Percentiles rank a stretch among this genome's conserved stretches.
phyloP scores from a whole-genome alignment of 1,284 basidiomycete species.

The Porodaedalea pini region DNA sequence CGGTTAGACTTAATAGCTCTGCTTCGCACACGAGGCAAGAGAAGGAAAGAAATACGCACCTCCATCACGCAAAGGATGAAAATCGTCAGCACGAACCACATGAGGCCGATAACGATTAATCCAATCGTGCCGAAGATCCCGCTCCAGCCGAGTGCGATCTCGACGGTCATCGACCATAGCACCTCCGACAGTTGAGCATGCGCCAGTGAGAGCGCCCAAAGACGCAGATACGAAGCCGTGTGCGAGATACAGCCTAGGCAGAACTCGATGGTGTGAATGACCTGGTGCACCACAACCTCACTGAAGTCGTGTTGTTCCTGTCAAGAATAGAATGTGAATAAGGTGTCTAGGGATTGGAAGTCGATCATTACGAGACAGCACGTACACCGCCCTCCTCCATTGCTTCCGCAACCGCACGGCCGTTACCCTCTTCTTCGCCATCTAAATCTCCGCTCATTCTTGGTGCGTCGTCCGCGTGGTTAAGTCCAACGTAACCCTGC shows the following conservation, averaged over 20 bases:
- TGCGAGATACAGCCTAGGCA: conserved; percentile 98
- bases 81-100: conserved; percentile 86
- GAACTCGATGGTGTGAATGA: conserved; percentile 99
- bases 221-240: conserved; percentile 97
- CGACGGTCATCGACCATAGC: conserved; percentile 84
- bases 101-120: conserved; percentile 60
- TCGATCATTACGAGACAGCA: conserved; percentile 21
- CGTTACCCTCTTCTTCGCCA: conserved; percentile 85
- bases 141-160: conserved; percentile 49
- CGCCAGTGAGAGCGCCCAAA: conserved; percentile 97
- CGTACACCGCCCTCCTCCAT: conserved; percentile 66
- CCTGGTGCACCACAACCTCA: conserved; percentile 94
- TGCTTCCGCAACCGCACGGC: conserved; percentile 66
- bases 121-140: conserved; percentile 58
- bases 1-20: background rate
- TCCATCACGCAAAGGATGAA: conserved; percentile 88
- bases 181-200: conserved; percentile 98
- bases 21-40: conserved; percentile 3
- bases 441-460: conserved; percentile 49
- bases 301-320: conserved; percentile 85
- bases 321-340: conserved; percentile 16
- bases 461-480: conserved; percentile 45
- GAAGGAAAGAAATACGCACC: conserved; percentile 46
- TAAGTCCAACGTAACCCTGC: conserved; percentile 80
- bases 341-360: conserved; percentile 11